Evolutionary conservation across 305 asterid genomes (phyloP).

Genomic region (Fraxinus sp.): DNA sequence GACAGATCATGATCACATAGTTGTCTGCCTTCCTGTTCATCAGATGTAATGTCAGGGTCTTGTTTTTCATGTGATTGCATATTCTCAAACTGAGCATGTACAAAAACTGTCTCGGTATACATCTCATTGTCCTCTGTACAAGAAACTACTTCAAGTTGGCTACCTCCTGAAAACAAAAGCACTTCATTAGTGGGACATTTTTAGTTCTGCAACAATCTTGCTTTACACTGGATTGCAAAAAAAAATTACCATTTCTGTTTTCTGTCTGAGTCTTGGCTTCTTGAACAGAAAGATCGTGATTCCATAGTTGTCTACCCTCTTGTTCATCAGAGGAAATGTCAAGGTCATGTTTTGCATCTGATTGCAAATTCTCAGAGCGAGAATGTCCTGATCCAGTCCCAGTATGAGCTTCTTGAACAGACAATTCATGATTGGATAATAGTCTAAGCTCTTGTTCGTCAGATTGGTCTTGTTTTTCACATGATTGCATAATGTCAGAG

Average conservation of each 20-base stretch:
- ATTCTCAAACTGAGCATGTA: slow-evolving; percentile 1
- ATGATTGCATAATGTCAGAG: slow-evolving; percentile 1
- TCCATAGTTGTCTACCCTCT: not conserved
- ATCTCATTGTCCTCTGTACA: slow-evolving; percentile 20
- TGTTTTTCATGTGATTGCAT: not conserved
- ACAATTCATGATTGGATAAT: not conserved
- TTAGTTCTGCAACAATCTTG: slow-evolving; percentile 12
- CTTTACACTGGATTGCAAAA: slow-evolving; percentile 20
- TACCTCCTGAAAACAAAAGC: slow-evolving; percentile 4
- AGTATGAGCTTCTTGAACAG: slow-evolving; percentile 13
- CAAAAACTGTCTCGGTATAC: not conserved
- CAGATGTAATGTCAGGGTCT: slow-evolving; percentile 4
- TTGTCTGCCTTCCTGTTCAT: slow-evolving; percentile 8
- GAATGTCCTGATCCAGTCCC: not conserved
- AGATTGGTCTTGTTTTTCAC: slow-evolving; percentile 2
- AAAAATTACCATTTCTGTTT: slow-evolving; percentile 16
- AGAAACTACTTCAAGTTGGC: slow-evolving; percentile 24
- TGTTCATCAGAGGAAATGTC: slow-evolving; percentile 16
- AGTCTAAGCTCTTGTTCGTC: slow-evolving; percentile 9
- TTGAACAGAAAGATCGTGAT: slow-evolving; percentile 4
- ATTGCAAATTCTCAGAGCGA: not conserved
- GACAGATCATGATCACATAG: not conserved
- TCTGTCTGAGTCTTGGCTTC: slow-evolving; percentile 25
- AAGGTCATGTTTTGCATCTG: not conserved
- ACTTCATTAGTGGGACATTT: slow-evolving; percentile 17